These are phyloP conservation scores for Leccinum disarticulatum DNA, from an alignment of 768 basidiomycete species.

Conservation along the genomic window DNA sequence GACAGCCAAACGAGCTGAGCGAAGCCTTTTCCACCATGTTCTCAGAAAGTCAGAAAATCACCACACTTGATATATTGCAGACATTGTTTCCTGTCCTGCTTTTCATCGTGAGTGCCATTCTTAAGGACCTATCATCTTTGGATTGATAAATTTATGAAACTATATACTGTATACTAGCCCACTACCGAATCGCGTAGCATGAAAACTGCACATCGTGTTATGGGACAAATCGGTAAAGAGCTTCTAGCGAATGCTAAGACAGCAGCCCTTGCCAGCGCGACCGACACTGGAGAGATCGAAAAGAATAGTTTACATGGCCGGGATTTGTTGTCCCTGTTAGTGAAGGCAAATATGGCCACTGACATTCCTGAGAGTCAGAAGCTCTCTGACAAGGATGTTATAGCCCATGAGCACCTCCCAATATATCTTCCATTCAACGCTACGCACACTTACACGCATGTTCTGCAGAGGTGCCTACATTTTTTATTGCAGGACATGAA, in stretches of 20 bases:
- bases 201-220: slow-evolving; percentile 30
- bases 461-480: slow-evolving; percentile 56
- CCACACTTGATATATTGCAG: slow-evolving; percentile 34
- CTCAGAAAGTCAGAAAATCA: slow-evolving; percentile 5
- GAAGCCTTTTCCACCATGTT: slow-evolving; percentile 36
- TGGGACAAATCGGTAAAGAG: slow-evolving; percentile 31
- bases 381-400: slow-evolving; percentile 62
- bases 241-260: slow-evolving; percentile 52
- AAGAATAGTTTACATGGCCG: slow-evolving; percentile 36
- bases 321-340: slow-evolving; percentile 45
- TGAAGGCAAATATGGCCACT: slow-evolving; percentile 57
- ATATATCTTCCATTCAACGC: background rate
- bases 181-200: background rate
- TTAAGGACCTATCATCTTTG: background rate
- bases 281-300: slow-evolving; percentile 31
- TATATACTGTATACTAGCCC: background rate
- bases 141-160: background rate
- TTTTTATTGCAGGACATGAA: slow-evolving; percentile 60
- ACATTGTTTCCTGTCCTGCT: slow-evolving; percentile 37
- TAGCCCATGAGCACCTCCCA: slow-evolving; percentile 44
- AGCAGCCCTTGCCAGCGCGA: slow-evolving; percentile 26
- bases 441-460: background rate
- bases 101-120: slow-evolving; percentile 35
- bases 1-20: slow-evolving; percentile 31
- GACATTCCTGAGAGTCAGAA: slow-evolving; percentile 55